Evolutionary conservation across 2,329 filamentous ascomycete species (phyloP), one percentile per base, ranked within the genome.

Genomic region (Epichloe baconii): DNA sequence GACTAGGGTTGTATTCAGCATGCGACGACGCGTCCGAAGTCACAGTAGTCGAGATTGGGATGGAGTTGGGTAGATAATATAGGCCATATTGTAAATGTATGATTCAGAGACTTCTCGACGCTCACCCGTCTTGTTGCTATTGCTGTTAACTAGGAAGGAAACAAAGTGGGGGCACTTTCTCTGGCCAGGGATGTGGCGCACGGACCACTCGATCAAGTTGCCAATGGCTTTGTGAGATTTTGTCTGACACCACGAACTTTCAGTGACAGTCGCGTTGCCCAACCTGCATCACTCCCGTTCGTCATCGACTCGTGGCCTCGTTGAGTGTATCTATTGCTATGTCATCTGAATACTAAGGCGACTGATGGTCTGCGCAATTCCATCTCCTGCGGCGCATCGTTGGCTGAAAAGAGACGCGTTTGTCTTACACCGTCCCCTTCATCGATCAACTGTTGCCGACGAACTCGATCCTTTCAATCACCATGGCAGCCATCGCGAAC

Each of bases 401-500:
- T 58, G 59, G 56, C 57, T 62, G 53, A 53, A 56, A 54, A 44
- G 52, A 57, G 59, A 64, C 64, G 63, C 64, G 63, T 64, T 54
- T 34, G 46, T 53, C 49, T 49, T 45, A 37, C 23, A 36, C 23
- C 26, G n/a, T n/a, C 15, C 38, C 36, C 15, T 2, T 52, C 50
- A 44, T 44, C 50, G 8, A 17, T 11, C 36, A 17, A 26, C n/a
- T 34, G 7, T 40, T 31, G 19, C 21, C 49, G 12, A 46, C 21
- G 45, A 34, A 34, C 26, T 43, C 21, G 40, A 23, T 49, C 17
- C 42, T 48, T 10, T 31, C 36, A 51, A 68, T 62, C 59, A 58
- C 46, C 47, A 77, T 76, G 74, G 64, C 71, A 37, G 57, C 66
- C 38, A 55, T 63, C 17, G 66, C 68, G 48, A 75, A 75, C 56